Percentiles rank a stretch among this genome's conserved stretches.
phyloP scores from a whole-genome alignment of 371 early-diverging fungal genomes.

The Fennellomyces sp. region DNA sequence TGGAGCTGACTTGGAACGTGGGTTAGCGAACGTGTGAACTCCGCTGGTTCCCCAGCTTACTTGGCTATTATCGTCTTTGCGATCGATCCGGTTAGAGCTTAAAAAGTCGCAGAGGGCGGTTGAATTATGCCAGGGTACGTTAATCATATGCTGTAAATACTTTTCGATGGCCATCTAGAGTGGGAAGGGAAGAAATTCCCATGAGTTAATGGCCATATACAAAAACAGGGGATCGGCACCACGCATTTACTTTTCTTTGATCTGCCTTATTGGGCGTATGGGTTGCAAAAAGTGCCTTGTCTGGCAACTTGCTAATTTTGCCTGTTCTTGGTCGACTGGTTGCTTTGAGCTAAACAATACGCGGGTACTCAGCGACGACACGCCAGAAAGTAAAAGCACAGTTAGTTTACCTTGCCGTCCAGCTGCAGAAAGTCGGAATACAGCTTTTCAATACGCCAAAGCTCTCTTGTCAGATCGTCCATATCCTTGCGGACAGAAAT shows the following conservation, averaged over 20 bases:
- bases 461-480: conserved; percentile 38
- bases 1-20: conserved; percentile 7
- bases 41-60: no score
- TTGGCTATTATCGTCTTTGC: conserved; percentile 9
- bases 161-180: conserved; percentile 65
- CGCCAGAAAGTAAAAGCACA: neutral
- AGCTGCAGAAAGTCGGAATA: conserved; percentile 79
- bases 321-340: conserved; percentile 32
- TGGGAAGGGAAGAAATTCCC: conserved; percentile 1
- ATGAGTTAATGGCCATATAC: neutral
- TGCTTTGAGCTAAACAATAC: conserved; percentile 48
- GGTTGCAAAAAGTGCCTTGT: conserved; percentile 75
- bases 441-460: conserved; percentile 83
- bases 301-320: conserved; percentile 71
- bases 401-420: conserved; percentile 62
- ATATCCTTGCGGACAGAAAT: conserved; percentile 43
- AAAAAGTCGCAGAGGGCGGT: conserved; percentile 69
- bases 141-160: conserved; percentile 67
- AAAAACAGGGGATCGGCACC: neutral
- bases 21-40: no score
- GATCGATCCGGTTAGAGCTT: conserved; percentile 57
- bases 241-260: conserved; percentile 39
- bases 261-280: conserved; percentile 70
- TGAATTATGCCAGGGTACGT: conserved; percentile 53
- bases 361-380: neutral